Conservation (phyloP, 73 alveolate species). For the Symbiodinium natans region DNA sequence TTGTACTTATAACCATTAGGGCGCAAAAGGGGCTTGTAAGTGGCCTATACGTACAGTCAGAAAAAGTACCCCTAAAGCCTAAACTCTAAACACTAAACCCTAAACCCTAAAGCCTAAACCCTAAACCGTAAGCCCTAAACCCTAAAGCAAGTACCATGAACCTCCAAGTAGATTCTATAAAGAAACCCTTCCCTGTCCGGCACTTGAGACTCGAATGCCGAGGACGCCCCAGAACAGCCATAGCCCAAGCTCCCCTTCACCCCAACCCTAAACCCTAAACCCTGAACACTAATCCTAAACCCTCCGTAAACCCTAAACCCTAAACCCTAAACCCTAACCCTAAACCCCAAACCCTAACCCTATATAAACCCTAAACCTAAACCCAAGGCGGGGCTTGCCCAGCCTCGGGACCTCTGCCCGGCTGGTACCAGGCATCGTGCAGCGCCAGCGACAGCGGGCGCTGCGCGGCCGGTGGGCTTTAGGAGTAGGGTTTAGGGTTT, state of each 20-base stretch:
- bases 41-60: no score
- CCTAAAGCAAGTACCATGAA: background rate
- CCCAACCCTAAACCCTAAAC: background rate
- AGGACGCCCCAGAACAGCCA: no score
- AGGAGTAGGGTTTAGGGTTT: background rate
- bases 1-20: no score
- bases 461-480: background rate
- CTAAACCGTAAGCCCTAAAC: no score
- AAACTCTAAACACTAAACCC: no score
- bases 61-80: background rate
- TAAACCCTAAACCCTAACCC: background rate
- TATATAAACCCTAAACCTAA: background rate
- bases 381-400: background rate
- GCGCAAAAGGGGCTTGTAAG: no score
- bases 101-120: no score
- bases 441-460: constrained; percentile 79
- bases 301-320: background rate
- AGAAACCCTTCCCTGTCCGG: background rate
- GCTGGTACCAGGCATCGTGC: constrained; percentile 93
- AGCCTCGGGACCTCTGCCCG: constrained; percentile 29
- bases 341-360: background rate
- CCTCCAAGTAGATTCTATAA: background rate
- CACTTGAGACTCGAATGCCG: no score
- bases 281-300: background rate
- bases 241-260: no score